A percentile compares a stretch with the other conserved stretches of the same genome.
These are phyloP conservation scores for Neurospora pannonica DNA, from an alignment of 495 filamentous ascomycete species.

Conservation along the genomic window DNA sequence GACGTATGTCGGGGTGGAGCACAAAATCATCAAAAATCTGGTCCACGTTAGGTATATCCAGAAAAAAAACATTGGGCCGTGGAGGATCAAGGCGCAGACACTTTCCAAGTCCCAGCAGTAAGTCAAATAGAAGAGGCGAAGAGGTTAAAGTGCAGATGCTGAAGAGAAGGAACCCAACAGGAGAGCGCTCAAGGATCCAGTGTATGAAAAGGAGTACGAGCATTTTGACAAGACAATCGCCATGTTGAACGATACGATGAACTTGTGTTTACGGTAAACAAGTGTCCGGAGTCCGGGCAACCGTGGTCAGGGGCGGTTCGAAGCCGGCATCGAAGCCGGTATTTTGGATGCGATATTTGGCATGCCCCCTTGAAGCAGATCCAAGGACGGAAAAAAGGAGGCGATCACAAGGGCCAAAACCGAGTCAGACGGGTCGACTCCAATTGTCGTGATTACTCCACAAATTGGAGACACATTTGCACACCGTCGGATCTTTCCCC, in stretches of 20 bases:
- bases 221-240: conserved; percentile 59
- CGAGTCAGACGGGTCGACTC: neutral
- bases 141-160: neutral
- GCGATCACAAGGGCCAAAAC: neutral
- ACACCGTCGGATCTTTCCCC: neutral
- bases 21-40: conserved; percentile 69
- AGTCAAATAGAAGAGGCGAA: conserved; percentile 1
- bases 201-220: conserved; percentile 25
- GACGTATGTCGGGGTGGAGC: conserved; percentile 59
- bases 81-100: neutral
- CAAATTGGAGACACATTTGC: neutral
- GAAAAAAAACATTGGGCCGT: neutral
- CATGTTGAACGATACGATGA: conserved; percentile 65
- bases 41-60: conserved; percentile 44
- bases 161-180: neutral
- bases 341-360: neutral
- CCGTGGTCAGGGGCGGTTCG: neutral
- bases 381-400: neutral
- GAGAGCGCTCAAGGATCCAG: neutral
- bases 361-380: neutral
- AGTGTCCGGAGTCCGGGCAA: conserved; percentile 13
- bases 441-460: neutral
- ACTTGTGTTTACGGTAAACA: conserved; percentile 53
- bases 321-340: neutral
- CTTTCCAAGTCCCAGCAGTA: conserved; percentile 1